Conservation (phyloP, 139 green algal genomes). For the Marvania coccoides region DNA sequence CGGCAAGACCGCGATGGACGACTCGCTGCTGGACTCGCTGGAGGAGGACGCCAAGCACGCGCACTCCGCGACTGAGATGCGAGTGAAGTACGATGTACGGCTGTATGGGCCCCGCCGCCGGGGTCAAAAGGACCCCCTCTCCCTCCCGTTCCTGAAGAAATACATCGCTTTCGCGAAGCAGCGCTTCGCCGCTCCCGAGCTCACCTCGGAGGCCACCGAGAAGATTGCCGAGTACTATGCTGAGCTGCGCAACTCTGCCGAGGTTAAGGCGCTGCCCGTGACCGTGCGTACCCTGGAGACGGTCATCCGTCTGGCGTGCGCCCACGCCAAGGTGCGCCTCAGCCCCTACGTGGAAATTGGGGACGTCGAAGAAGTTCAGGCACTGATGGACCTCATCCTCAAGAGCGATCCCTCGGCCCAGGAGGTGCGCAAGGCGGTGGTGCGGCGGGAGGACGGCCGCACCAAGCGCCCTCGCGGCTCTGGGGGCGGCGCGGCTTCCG, state of each 20-base stretch:
- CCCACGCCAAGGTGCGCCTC: conserved; percentile 75
- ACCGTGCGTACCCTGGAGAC: conserved; percentile 86
- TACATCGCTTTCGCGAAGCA: conserved; percentile 49
- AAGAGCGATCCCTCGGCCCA: conserved; percentile 27
- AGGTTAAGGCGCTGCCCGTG: conserved; percentile 39
- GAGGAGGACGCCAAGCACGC: conserved; percentile 31
- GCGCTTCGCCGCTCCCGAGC: conserved; percentile 29
- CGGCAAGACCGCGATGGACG: conserved; percentile 35
- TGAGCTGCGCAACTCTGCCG: conserved; percentile 54
- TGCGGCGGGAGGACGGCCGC: not conserved
- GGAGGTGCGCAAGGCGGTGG: not conserved
- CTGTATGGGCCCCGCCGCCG: conserved; percentile 54
- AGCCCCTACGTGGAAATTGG: conserved; percentile 18
- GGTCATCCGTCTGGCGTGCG: conserved; percentile 92
- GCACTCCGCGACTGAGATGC: conserved; percentile 37
- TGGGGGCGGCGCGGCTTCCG: not conserved
- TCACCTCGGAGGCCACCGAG: conserved; percentile 57
- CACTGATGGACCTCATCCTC: conserved; percentile 25
- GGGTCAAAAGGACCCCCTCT: conserved; percentile 33
- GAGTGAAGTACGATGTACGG: conserved; percentile 64
- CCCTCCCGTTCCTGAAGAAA: conserved; percentile 48
- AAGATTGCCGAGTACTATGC: conserved; percentile 77
- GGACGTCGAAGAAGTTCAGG: conserved; percentile 28
- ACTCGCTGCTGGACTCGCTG: conserved; percentile 8
- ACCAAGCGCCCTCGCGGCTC: not conserved